Conservation (phyloP, 2,329 filamentous ascomycete species). For the Botrytis porri region DNA sequence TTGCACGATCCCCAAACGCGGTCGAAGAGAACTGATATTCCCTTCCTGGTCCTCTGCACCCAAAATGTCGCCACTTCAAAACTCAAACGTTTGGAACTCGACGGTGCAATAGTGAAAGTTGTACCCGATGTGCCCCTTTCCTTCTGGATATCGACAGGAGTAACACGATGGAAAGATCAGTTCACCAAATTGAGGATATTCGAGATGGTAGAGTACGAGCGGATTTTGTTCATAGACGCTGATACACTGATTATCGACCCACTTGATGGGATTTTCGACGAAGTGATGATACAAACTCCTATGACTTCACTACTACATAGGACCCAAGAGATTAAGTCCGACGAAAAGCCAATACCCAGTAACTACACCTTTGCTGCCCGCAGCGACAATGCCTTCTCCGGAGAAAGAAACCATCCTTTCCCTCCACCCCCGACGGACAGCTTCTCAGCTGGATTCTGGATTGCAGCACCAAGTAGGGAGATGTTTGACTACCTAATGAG, state of each 20-base stretch:
- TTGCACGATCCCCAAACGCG: conserved; percentile 41
- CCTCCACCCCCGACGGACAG: conserved; percentile 38
- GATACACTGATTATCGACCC: conserved; percentile 42
- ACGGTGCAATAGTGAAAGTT: conserved; percentile 40
- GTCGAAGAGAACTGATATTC: conserved; percentile 35
- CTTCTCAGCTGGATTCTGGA: conserved; percentile 29
- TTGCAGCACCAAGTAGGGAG: conserved; percentile 41
- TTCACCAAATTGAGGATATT: conserved; percentile 46
- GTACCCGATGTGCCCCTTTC: conserved; percentile 38
- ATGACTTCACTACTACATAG: conserved; percentile 28
- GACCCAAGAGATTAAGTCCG: conserved; percentile 27
- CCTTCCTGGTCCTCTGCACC: conserved; percentile 1
- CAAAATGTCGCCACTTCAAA: neutral
- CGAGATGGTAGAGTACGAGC: conserved; percentile 42
- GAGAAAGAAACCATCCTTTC: conserved; percentile 39
- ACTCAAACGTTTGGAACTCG: neutral
- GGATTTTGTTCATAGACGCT: conserved; percentile 45
- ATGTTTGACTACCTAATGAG: conserved; percentile 41
- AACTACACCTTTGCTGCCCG: conserved; percentile 39
- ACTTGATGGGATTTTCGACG: conserved; percentile 42
- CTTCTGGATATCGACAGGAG: conserved; percentile 41
- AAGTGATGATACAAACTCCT: conserved; percentile 28
- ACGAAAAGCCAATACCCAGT: conserved; percentile 37
- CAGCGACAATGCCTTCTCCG: conserved; percentile 39
- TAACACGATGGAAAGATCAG: conserved; percentile 43